A percentile compares a stretch with the other conserved stretches of the same genome.
Conservation (phyloP, 768 basidiomycete genomes). For the Russula griseocarnosa region DNA sequence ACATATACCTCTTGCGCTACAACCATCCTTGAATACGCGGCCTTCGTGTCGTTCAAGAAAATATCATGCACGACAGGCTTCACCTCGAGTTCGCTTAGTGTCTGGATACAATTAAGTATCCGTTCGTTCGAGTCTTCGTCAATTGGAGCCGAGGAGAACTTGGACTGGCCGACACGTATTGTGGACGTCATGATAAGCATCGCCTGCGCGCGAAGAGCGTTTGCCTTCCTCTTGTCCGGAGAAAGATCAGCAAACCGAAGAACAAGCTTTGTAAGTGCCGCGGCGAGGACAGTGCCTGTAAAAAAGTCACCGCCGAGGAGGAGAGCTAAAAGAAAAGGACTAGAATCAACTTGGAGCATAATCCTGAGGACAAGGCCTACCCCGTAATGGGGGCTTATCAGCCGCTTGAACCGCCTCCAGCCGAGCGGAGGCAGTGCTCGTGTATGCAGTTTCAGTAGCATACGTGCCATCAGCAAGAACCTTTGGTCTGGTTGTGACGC, state of each 20-base stretch:
- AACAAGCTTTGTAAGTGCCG: constrained; percentile 86
- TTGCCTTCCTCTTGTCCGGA: constrained; percentile 51
- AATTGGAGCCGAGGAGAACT: constrained; percentile 89
- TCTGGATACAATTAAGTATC: constrained; percentile 93
- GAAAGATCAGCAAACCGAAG: constrained; percentile 60
- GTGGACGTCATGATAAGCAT: constrained; percentile 99
- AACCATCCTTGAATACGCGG: constrained; percentile 94
- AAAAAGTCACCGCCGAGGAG: constrained; percentile 96
- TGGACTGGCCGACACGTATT: constrained; percentile 95
- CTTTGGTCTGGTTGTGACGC: constrained; percentile 55
- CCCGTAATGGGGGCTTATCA: constrained; percentile 83
- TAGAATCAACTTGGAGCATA: constrained; percentile 3
- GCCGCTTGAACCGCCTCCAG: constrained; percentile 83
- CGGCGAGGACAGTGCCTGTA: constrained; percentile 87
- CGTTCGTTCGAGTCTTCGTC: constrained; percentile 98
- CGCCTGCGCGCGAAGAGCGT: constrained; percentile 83
- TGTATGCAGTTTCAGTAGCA: constrained; percentile 92
- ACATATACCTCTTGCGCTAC: constrained; percentile 77
- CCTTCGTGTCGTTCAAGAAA: constrained; percentile 83
- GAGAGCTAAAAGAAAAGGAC: constrained; percentile 47
- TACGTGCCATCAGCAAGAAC: constrained; percentile 97
- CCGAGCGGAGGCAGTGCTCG: constrained; percentile 53
- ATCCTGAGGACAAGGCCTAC: constrained; percentile 38
- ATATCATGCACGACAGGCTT: constrained; percentile 58
- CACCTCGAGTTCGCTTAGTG: constrained; percentile 72